Evolutionary conservation across 2,329 filamentous ascomycete species (phyloP).

Genomic region (Fusarium pseudoanthophilum): DNA sequence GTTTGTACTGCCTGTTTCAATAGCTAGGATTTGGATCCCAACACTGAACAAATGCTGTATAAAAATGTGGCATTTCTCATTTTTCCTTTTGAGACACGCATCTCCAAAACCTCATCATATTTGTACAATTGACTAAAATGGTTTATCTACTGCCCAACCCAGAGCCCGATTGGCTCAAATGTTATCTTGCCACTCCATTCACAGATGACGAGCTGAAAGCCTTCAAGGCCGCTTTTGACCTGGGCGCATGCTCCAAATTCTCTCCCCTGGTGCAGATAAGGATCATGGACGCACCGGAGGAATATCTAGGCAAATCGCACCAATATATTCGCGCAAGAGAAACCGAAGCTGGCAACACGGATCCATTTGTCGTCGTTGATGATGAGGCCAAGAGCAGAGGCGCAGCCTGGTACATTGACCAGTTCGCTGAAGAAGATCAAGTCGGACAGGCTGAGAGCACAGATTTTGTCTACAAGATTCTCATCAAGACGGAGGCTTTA

Average conservation of each 20-base stretch:
- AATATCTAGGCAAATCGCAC: not conserved
- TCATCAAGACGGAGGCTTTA: no score
- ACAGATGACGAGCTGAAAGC: not conserved
- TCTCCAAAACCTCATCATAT: no score
- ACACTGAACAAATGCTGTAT: no score
- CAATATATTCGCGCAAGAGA: not conserved
- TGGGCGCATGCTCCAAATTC: not conserved
- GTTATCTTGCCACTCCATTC: not conserved
- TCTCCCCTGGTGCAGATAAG: not conserved
- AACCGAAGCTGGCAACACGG: not conserved
- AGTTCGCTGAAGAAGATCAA: no score
- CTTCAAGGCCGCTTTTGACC: slow-evolving; percentile 1
- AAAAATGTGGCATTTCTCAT: no score
- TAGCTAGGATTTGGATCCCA: no score
- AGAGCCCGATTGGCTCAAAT: not conserved
- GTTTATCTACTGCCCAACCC: not conserved
- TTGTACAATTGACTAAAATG: not conserved
- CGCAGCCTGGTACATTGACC: slow-evolving; percentile 2
- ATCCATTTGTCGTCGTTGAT: not conserved
- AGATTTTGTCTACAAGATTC: slow-evolving; percentile 9
- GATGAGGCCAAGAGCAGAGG: slow-evolving; percentile 1
- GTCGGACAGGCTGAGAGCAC: no score
- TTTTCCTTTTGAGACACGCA: no score
- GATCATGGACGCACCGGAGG: not conserved
- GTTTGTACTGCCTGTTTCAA: no score